Conservation (phyloP, 148 eudicot genomes). For the Oxyria digyna region DNA sequence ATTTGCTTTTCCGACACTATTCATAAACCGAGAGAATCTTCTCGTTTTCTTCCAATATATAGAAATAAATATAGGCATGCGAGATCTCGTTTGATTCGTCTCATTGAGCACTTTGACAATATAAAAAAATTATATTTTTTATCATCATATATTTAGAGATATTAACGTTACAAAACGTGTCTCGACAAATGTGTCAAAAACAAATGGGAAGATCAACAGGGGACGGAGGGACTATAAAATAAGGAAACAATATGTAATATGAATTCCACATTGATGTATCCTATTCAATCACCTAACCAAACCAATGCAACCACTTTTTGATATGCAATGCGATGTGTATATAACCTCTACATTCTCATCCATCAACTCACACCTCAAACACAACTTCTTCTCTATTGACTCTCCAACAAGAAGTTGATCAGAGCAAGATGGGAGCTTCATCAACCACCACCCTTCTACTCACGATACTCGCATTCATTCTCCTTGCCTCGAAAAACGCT, state of each 20-base stretch:
- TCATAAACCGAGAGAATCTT: too few relatives aligned
- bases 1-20: too few relatives aligned
- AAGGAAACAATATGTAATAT: not conserved
- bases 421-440: not conserved
- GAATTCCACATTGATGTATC: not conserved
- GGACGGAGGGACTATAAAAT: not conserved
- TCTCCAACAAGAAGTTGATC: not conserved
- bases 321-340: not conserved
- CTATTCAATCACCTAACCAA: constrained; percentile 2
- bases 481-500: not conserved
- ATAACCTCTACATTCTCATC: not conserved
- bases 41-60: too few relatives aligned
- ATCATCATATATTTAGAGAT: too few relatives aligned
- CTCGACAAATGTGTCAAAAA: too few relatives aligned
- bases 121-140: too few relatives aligned
- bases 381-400: not conserved
- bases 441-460: not conserved
- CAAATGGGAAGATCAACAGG: too few relatives aligned
- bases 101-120: too few relatives aligned
- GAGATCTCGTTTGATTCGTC: too few relatives aligned
- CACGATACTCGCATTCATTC: not conserved
- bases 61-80: too few relatives aligned
- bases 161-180: too few relatives aligned
- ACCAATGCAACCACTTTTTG: not conserved
- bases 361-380: not conserved